phyloP scores from a whole-genome alignment of 2,329 filamentous ascomycete species.

The Fusarium sp. region DNA sequence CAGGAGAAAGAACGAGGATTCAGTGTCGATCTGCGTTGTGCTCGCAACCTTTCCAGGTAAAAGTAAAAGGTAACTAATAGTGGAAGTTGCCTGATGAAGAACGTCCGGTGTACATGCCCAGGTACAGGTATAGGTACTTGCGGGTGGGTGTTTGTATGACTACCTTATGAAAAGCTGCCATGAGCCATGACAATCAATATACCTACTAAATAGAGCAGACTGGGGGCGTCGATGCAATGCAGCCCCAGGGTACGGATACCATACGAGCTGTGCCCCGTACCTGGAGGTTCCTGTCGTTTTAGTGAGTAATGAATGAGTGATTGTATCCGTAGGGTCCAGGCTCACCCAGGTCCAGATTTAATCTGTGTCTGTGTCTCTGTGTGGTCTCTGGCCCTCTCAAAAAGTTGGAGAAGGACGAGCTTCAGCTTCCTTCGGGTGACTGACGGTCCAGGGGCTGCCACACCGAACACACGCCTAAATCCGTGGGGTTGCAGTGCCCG shows the following conservation, averaged over 20 bases:
- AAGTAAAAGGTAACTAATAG: conserved; percentile 5
- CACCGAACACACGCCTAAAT: conserved; percentile 31
- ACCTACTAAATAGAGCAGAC: conserved; percentile 4
- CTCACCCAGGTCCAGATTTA: no score
- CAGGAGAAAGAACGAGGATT: conserved; percentile 38
- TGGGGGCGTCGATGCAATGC: conserved; percentile 24
- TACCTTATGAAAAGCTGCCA: neutral
- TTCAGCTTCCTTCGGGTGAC: conserved; percentile 30
- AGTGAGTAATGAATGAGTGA: conserved; percentile 26
- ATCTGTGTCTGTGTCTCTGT: neutral
- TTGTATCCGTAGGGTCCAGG: conserved; percentile 9
- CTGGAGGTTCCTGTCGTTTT: conserved; percentile 14
- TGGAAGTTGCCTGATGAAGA: conserved; percentile 16
- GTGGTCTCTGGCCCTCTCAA: conserved; percentile 26
- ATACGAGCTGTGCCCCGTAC: no score
- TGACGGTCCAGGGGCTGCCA: conserved; percentile 38
- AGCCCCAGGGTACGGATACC: neutral
- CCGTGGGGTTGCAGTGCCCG: conserved; percentile 36
- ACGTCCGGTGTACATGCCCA: conserved; percentile 7
- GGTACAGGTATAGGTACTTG: conserved; percentile 31
- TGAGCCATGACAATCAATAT: conserved; percentile 12
- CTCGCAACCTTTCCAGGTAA: conserved; percentile 15
- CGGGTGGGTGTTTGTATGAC: neutral
- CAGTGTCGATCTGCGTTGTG: conserved; percentile 36
- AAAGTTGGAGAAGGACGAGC: conserved; percentile 30